Evolutionary conservation across 352 stramenopile genomes (phyloP).

Genomic region (Blastocystis hominis): DNA sequence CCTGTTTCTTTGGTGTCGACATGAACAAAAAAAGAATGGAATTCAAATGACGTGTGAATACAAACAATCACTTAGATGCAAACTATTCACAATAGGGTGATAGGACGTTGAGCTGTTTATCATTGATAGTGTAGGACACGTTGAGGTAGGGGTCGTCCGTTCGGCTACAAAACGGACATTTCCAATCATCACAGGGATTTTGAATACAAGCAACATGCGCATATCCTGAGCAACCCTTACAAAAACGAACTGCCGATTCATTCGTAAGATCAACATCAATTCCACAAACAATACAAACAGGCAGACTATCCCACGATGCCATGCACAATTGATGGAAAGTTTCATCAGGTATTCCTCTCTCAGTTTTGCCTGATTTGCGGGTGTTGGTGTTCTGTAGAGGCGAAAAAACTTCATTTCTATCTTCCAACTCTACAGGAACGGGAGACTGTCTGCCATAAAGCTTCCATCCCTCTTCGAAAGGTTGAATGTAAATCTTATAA

Average conservation of each 20-base stretch:
- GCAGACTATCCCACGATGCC: conserved; percentile 1
- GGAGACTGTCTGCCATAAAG: not conserved
- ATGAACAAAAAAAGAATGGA: conserved; percentile 21
- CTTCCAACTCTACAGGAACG: too few species aligned
- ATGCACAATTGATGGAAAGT: not conserved
- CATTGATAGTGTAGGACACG: not conserved
- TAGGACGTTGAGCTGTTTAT: not conserved
- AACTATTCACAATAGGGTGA: not conserved
- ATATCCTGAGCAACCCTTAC: not conserved
- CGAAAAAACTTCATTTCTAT: too few species aligned
- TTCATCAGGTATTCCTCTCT: not conserved
- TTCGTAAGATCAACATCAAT: not conserved
- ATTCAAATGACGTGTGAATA: not conserved
- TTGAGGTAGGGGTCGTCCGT: not conserved
- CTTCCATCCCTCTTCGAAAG: conserved; percentile 21
- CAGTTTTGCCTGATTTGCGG: not conserved
- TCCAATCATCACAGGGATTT: not conserved
- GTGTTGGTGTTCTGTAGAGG: too few species aligned
- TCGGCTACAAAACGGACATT: not conserved
- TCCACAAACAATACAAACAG: conserved; percentile 4
- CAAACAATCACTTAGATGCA: not conserved
- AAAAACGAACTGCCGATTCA: not conserved
- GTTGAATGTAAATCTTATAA: not conserved
- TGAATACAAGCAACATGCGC: not conserved
- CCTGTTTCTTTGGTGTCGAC: not conserved